Base-by-base conservation (phyloP, 164 flowering plant species). In the Saururus chinensis region DNA sequence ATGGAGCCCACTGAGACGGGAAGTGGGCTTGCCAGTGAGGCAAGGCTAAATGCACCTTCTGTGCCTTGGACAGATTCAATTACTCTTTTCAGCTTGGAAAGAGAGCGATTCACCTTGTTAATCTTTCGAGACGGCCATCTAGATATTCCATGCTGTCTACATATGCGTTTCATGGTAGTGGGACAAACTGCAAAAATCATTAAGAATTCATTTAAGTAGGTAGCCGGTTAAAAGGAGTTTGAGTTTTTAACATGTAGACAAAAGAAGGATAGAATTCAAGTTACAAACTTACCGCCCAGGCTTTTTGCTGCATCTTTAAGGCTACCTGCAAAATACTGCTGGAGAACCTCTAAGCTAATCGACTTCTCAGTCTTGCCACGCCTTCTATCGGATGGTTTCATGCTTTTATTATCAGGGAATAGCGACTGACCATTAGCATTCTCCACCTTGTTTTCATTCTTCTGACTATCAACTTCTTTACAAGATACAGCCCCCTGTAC, bases 91-190 rank as follows among this genome's bases (percentile, higher is more conserved):
- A 93, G 79, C 79, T 88, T 93, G n/a, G 89, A 61, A 37, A 93
- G 84, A 64, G 99, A 93, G 23, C 86, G 88, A 59, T 88, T 93
- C 35, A 93, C 97, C 73, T 88, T 90, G 70, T 88, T 93, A 68
- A 93, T 90, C 77, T 90, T 93, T 69, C 95, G 96, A 70, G 97
- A 93, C 53, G 97, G 97, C 99, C 99, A 90, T 13, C 97, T 72
- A 23, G 96, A 85, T 61, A 93, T 93, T 40, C 99, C 97, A 74
- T 93, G 97, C 70, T 88, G 92, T 76, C 99, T 69, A 64, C 99
- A 93, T 60, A 93, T 93, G 45, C 99, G 95, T 78, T 93, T 93
- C 97, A 93, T 88, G 65, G 99, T 93, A 20, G 99, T 90, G 4
- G 97, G 97, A 66, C 97, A 93, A 74, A 90, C 99, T 93, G 88